Evolutionary conservation across 1,284 basidiomycete species (phyloP).

Genomic region (Neolentinus lepideus): DNA sequence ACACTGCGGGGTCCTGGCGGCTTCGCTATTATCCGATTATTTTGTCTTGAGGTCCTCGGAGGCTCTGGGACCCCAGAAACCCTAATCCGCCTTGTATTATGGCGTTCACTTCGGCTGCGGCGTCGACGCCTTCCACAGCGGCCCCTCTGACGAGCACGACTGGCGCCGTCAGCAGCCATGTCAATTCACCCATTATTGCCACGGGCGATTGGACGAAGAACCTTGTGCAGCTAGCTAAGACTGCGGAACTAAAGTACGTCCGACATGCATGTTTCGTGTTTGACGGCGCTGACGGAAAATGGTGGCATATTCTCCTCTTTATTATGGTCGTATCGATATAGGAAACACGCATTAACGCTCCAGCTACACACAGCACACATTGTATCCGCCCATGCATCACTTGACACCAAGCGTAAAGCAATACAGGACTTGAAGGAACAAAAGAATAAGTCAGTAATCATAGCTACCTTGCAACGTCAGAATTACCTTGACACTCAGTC

Average conservation of each 20-base stretch:
- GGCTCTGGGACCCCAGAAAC: background rate
- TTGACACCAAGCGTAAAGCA: slow-evolving; percentile 67
- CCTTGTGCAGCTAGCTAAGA: slow-evolving; percentile 74
- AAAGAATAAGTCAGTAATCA: slow-evolving; percentile 58
- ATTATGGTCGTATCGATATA: slow-evolving; percentile 19
- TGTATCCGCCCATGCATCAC: slow-evolving; percentile 66
- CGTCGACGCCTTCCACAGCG: background rate
- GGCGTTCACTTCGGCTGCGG: slow-evolving; percentile 3
- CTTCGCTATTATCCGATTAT: background rate
- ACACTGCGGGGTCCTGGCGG: background rate
- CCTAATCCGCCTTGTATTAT: background rate
- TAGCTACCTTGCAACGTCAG: background rate
- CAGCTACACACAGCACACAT: slow-evolving; percentile 83
- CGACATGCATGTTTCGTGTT: background rate
- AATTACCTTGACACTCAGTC: background rate
- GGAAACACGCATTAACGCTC: slow-evolving; percentile 73
- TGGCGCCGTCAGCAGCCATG: background rate
- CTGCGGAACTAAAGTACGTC: slow-evolving; percentile 72
- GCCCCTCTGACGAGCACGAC: background rate
- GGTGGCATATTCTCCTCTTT: too few species aligned
- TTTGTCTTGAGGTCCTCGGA: background rate
- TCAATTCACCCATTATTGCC: slow-evolving; percentile 46
- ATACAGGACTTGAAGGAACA: slow-evolving; percentile 76
- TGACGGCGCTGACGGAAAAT: too few species aligned
- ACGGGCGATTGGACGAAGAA: slow-evolving; percentile 80